Base-by-base conservation (phyloP, 1,139 yeast species). In the Candida frijolesensis region DNA sequence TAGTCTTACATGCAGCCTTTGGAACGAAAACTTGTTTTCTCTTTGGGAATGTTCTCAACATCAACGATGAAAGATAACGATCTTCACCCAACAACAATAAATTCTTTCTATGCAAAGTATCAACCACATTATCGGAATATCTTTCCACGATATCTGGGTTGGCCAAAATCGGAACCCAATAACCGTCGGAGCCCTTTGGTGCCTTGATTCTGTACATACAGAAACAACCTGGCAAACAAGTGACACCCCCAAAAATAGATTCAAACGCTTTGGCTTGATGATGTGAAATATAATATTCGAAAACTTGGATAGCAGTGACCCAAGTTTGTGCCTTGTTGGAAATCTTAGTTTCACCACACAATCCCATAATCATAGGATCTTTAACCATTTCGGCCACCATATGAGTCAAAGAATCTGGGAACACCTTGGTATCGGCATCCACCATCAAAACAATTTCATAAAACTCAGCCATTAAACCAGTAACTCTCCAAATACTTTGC, bases 141-240 rank as follows among this genome's bases (percentile, higher is more conserved):
- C 96, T 81, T 68, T 92, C 98, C 43, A 94, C 97, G 64, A 94
- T 89, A 72, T 94, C 98, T 0, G 99, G 97, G 65, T 94, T 94
- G 16, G 97, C 91, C 61, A 94, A 76, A 54, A 94, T 89, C 11
- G 99, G 99, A 37, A 94, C 97, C 97, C 98, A 92, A 68, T 80
- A 89, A 1, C 97, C 98, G 57, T 89, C 89, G 19, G 79, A 66
- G 6, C 96, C 96, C 70, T 91, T 94, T 40, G 98, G 97, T 0
- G 97, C 80, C 70, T 94, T 94, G 67, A 94, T 89, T 60, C 98
- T 82, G 66, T 94, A 94, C 89, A 92, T 90, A 60, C 92, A 87
- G 78, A 94, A 94, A 77, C 99, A 94, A 35, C 99, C 99, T 0
- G 99, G 99, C 54, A 94, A 80, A 80, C 99, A 94, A 0, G 98